These are phyloP conservation scores for Pyrenochaeta sp. DNA, from an alignment of 2,329 filamentous ascomycete genomes.

Conservation along the genomic window DNA sequence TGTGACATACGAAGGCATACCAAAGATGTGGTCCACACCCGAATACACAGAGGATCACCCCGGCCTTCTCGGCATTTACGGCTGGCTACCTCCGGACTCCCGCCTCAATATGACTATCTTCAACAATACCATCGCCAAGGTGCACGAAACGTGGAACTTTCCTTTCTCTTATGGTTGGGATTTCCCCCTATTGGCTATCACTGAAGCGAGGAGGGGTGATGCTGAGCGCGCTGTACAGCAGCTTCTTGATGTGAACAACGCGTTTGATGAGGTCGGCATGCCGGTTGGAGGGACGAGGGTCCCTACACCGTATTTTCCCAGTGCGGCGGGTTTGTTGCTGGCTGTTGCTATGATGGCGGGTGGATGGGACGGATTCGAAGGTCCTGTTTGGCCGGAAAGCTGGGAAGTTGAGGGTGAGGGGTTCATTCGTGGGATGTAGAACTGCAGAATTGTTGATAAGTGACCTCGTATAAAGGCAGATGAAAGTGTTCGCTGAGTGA, in stretches of 20 bases:
- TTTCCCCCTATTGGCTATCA: constrained; percentile 44
- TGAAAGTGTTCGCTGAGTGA: too few relatives aligned
- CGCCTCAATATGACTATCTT: constrained; percentile 40
- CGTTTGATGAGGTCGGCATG: constrained; percentile 66
- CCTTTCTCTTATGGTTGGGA: constrained; percentile 48
- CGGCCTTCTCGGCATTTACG: constrained; percentile 39
- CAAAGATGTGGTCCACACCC: constrained; percentile 43
- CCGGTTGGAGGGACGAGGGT: constrained; percentile 62
- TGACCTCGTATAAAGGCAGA: too few relatives aligned
- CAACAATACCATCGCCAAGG: constrained; percentile 37
- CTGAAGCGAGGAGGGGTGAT: constrained; percentile 39
- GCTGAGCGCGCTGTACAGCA: constrained; percentile 43
- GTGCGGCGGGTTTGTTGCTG: constrained; percentile 59
- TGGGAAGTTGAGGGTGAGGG: constrained; percentile 62
- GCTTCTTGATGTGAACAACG: constrained; percentile 60
- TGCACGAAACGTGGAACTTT: constrained; percentile 48
- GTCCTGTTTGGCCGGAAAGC: constrained; percentile 56
- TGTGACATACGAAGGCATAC: constrained; percentile 63
- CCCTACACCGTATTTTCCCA: constrained; percentile 67
- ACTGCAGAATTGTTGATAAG: too few relatives aligned
- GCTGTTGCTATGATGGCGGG: constrained; percentile 66
- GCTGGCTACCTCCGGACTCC: constrained; percentile 41
- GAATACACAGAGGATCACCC: constrained; percentile 43
- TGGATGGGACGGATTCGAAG: constrained; percentile 62
- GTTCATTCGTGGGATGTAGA: constrained; percentile 49